These are phyloP conservation scores for Murraya koenigii DNA, from an alignment of 345 rosid genomes.

Conservation along the genomic window DNA sequence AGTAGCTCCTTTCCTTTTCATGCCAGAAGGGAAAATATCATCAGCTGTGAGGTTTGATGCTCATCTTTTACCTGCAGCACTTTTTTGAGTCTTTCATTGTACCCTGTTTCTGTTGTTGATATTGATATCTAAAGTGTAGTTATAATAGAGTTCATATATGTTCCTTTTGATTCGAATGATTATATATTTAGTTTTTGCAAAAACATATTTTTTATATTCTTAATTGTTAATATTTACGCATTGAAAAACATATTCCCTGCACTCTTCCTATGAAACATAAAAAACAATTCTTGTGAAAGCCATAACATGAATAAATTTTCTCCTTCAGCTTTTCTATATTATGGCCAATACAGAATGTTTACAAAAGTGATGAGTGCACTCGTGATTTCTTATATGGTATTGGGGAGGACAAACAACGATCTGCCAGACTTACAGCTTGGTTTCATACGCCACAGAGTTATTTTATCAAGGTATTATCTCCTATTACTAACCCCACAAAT, in stretches of 20 bases:
- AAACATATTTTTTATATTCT: background rate
- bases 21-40: slow-evolving; percentile 77
- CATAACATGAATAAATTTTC: slow-evolving; percentile 3
- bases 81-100: background rate
- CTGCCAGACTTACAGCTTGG: slow-evolving; percentile 93
- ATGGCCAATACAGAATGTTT: slow-evolving; percentile 68
- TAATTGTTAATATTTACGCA: background rate
- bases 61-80: background rate
- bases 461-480: slow-evolving; percentile 58
- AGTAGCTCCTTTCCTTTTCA: slow-evolving; percentile 88
- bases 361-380: slow-evolving; percentile 73
- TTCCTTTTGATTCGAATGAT: background rate
- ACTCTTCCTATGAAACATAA: background rate
- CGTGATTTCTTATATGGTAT: slow-evolving; percentile 85
- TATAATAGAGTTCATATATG: background rate
- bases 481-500: background rate
- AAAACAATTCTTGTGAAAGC: slow-evolving; percentile 3
- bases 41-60: slow-evolving; percentile 80
- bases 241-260: background rate
- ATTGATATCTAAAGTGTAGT: background rate
- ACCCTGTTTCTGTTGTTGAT: background rate
- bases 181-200: background rate
- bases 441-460: slow-evolving; percentile 78
- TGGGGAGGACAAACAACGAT: slow-evolving; percentile 91
- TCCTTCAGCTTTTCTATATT: slow-evolving; percentile 70